Conservation (phyloP, 371 early-diverging fungal species). For the Sporodiniella umbellata region DNA sequence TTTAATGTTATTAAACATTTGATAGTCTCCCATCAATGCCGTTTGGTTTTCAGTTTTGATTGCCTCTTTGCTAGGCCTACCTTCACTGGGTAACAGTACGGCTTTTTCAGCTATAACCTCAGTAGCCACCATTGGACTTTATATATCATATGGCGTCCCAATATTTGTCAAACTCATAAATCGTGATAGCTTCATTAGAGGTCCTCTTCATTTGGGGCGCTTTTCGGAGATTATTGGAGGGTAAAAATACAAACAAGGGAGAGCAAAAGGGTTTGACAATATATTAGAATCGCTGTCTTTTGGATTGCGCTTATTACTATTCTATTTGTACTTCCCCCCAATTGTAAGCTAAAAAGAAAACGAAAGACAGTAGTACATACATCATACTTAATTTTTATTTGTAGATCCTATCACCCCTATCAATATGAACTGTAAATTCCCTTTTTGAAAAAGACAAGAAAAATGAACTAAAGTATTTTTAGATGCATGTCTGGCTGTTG, state of each 20-base stretch:
- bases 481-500: conserved; percentile 43
- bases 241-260: conserved; percentile 4
- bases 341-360: conserved; percentile 10
- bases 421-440: conserved; percentile 50
- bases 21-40: conserved; percentile 48
- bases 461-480: background rate
- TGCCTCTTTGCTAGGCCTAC: conserved; percentile 45
- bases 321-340: conserved; percentile 52
- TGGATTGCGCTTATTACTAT: conserved; percentile 55
- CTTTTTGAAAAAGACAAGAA: background rate
- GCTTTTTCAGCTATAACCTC: conserved; percentile 63
- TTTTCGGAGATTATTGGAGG: conserved; percentile 38
- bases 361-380: background rate
- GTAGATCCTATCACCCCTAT: conserved; percentile 42
- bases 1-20: conserved; percentile 10
- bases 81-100: conserved; percentile 36
- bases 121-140: conserved; percentile 64
- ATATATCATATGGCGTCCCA: conserved; percentile 61
- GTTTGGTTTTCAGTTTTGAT: conserved; percentile 48
- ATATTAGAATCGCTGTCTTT: conserved; percentile 26
- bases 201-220: conserved; percentile 45
- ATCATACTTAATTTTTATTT: background rate
- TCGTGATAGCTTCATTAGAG: conserved; percentile 20
- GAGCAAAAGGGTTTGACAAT: background rate
- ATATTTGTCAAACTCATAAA: conserved; percentile 20